phyloP scores from a whole-genome alignment of 1,284 basidiomycete species.

The Mycosarcoma maydis region DNA sequence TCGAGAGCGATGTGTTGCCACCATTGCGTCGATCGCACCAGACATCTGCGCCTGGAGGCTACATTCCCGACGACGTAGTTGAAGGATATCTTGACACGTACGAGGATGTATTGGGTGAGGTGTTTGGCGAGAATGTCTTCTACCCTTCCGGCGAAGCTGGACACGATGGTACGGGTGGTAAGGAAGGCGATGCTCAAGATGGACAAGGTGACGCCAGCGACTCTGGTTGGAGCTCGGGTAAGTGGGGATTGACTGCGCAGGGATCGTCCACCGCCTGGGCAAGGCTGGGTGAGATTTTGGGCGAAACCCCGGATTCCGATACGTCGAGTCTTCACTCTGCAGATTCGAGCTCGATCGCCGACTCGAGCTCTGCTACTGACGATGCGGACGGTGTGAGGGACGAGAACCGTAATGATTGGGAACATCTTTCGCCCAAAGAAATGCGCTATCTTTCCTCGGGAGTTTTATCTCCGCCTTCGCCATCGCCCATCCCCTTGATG shows the following conservation, averaged over 20 bases:
- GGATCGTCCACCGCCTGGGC: slow-evolving; percentile 60
- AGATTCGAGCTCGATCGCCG: not conserved
- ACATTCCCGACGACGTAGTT: slow-evolving; percentile 70
- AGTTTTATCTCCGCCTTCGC: slow-evolving; percentile 34
- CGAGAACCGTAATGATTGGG: slow-evolving; percentile 61
- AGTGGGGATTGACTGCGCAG: slow-evolving; percentile 57
- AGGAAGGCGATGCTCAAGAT: not conserved
- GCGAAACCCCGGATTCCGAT: slow-evolving; percentile 31
- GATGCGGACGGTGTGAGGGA: slow-evolving; percentile 28
- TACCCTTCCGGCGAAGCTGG: slow-evolving; percentile 15
- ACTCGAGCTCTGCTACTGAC: slow-evolving; percentile 11
- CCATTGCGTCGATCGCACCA: slow-evolving; percentile 66
- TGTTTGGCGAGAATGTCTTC: slow-evolving; percentile 66
- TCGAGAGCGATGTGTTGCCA: slow-evolving; percentile 71
- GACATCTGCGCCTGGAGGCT: slow-evolving; percentile 66
- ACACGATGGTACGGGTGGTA: not conserved
- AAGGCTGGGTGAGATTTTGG: slow-evolving; percentile 58
- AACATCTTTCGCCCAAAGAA: slow-evolving; percentile 62
- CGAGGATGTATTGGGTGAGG: slow-evolving; percentile 70
- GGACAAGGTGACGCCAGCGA: no score
- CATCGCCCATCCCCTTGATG: slow-evolving; percentile 30
- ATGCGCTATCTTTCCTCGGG: slow-evolving; percentile 57
- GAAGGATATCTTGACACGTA: slow-evolving; percentile 72
- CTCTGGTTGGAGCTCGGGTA: slow-evolving; percentile 50
- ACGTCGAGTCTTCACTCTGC: slow-evolving; percentile 12